Base-by-base conservation (phyloP, 129 eudicot genomes). In the Saussurea involucrata region DNA sequence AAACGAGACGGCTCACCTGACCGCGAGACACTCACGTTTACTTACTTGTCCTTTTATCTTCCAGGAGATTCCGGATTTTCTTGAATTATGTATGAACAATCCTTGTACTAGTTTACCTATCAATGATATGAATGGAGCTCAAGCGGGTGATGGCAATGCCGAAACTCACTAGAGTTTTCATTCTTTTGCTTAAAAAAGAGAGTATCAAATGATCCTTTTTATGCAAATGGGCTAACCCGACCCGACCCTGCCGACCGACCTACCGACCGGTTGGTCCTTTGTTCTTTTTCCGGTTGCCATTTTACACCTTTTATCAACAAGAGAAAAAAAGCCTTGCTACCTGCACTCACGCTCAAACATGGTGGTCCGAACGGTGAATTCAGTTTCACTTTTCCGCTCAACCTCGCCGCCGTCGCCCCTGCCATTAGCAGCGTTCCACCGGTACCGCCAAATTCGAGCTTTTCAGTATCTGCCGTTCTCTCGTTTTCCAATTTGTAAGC, bases 351-450 rank as follows among this genome's bases (percentile, higher is more conserved):
- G 70, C 77, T 73, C 63, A 72, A 72, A 18, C 28, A 87, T 86
- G 96, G 96, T 84, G 76, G 92, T 87, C 80, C 92, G 96, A 49
- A 84, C 90, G 8, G 76, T 80, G 36, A 88, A 84, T 77, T 70
- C 87, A 67, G 46, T 84, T 66, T 77, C 81, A 46, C 60, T 87
- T 49, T 20, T 90, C 80, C 89, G 90, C 64, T 87, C 85, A 79
- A 72, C 87, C 37, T 46, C 90, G 6, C 72, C 80, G 53, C 76
- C 87, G 13, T 83, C 86, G 8, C 84, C 86, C 12, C 70, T 72
- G 63, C 71, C 78, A 5, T 10, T 79, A 75, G 32, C 83, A 33
- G 73, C 86, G 31, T 37, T 73, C 74, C 81, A 89, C 7, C 71
- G 86, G 15, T 74, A 80, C 82, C 78, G 74, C 70, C 82, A 70